phyloP scores from a whole-genome alignment of 805 yeast genomes.

The Kuraishia hungarica region DNA sequence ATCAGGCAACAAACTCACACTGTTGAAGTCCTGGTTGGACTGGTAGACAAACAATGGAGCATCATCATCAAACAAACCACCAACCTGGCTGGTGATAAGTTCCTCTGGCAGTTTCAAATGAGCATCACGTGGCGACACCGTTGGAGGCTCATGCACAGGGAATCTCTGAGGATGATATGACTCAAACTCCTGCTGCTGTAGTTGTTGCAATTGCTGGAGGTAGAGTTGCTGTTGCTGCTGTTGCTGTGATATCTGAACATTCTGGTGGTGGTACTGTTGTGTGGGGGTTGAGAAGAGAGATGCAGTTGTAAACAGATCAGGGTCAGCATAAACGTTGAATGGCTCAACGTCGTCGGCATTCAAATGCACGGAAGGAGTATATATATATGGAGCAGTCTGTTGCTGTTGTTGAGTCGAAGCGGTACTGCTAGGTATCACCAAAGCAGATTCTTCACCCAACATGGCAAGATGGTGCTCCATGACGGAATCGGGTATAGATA shows the following conservation, averaged over 20 bases:
- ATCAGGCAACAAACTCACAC: conserved; percentile 6
- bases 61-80: conserved; percentile 1
- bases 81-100: conserved; percentile 3
- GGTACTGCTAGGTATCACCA: not conserved
- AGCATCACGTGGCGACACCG: conserved; percentile 11
- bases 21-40: conserved; percentile 2
- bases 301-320: conserved; percentile 19
- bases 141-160: conserved; percentile 6
- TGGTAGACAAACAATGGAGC: conserved; percentile 8
- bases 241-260: not conserved
- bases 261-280: not conserved
- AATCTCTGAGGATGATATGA: not conserved
- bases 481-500: conserved; percentile 6
- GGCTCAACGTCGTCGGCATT: conserved; percentile 17
- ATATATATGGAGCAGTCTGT: not conserved
- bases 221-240: conserved; percentile 4
- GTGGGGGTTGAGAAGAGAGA: conserved; percentile 2
- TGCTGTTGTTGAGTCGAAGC: not conserved
- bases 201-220: not conserved
- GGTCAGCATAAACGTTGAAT: conserved; percentile 31
- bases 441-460: conserved; percentile 5
- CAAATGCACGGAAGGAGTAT: not conserved
- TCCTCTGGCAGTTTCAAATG: conserved; percentile 11
- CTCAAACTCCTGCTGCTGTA: not conserved
- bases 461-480: conserved; percentile 4